Base-by-base conservation (phyloP, 2,329 filamentous ascomycete species). In the Aspergillus thermomutatus region DNA sequence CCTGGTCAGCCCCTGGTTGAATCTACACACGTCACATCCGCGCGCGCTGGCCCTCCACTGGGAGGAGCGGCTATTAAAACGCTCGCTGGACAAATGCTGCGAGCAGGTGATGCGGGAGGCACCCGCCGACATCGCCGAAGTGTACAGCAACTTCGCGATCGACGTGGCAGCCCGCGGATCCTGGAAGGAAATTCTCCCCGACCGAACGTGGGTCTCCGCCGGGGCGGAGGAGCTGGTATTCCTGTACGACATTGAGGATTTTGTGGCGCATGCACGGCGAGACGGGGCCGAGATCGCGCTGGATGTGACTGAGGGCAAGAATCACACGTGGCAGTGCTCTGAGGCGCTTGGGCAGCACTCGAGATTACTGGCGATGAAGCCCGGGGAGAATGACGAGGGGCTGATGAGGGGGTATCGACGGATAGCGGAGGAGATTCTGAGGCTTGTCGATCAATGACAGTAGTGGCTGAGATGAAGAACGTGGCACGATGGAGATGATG, bases 351-450 rank as follows among this genome's bases (percentile, higher is more conserved):
- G 25, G 17, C 59, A 61, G 40, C 59, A 61, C 6, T 11, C n/a
- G 31, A 55, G 37, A 6, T 43, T 61, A 49, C 34, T 61, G 25
- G 50, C 21, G 9, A 5, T 53, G 19, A 17, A 45, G 11, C 37
- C 53, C 27, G 57, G 50, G 6, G 53, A 52, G 27, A 40, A 55
- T 48, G 40, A 51, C 4, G 34, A 31, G 9, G 55, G 41, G 8
- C 37, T 60, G 19, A 57, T 60, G 54, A 23, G 7, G 5, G 57
- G 57, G 28, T 60, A 57, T 47, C 37, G 52, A 26, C 50, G 25
- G 21, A 50, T 60, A 21, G 57, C 54, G 10, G 72, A 66, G 28
- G 66, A 67, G 6, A 87, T 75, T 17, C n/a, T 58, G 43, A 51
- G 37, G 4, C 37, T 57, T 43, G 8, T 21, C 40, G 40, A 43